Evolutionary conservation across 2,329 filamentous ascomycete genomes (phyloP).

Genomic region (Clarireedia paspali): DNA sequence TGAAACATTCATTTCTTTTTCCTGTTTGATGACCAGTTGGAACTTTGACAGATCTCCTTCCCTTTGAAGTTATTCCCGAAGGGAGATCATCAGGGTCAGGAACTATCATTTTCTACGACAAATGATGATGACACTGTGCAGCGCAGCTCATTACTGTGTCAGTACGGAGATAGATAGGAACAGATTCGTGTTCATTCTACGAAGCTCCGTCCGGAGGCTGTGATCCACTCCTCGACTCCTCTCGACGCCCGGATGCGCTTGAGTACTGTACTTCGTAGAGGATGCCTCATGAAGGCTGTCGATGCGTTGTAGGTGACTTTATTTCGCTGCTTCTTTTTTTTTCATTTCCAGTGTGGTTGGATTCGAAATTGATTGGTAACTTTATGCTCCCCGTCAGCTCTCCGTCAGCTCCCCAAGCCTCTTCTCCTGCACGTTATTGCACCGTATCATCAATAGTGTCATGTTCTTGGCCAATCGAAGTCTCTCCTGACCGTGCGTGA

Average conservation of each 20-base stretch:
- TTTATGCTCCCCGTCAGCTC: neutral
- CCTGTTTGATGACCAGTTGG: neutral
- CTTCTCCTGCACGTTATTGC: neutral
- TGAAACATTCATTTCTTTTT: neutral
- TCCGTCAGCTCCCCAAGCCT: neutral
- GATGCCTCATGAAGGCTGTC: neutral
- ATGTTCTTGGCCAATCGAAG: neutral
- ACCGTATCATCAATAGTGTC: constrained; percentile 9
- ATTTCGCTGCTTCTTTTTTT: neutral
- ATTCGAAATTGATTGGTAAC: constrained; percentile 3
- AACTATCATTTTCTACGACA: constrained; percentile 1
- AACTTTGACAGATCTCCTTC: neutral
- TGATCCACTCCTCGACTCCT: too few relatives aligned
- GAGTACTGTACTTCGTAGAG: too few relatives aligned
- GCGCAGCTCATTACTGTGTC: neutral
- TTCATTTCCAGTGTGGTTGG: constrained; percentile 3
- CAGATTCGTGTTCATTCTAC: too few relatives aligned
- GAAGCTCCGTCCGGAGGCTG: too few relatives aligned
- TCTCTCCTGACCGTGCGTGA: neutral
- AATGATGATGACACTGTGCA: neutral
- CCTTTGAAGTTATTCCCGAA: neutral
- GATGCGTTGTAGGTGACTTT: neutral
- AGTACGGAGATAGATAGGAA: neutral
- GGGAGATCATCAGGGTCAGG: neutral
- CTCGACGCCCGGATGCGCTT: neutral